Evolutionary conservation across 345 rosid species (phyloP).

Genomic region (Heritiera fomes): DNA sequence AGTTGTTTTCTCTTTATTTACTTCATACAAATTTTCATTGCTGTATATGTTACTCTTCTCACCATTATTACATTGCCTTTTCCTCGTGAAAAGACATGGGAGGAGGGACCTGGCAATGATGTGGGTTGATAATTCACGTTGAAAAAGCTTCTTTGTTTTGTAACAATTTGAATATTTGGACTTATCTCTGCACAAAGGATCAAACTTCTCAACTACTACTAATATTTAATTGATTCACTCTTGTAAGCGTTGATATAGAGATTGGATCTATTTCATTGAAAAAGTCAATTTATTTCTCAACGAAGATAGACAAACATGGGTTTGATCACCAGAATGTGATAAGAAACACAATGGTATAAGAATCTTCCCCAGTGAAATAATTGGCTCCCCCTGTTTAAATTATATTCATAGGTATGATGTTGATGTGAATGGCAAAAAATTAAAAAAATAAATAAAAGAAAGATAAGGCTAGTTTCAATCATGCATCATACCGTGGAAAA

Average conservation of each 20-base stretch:
- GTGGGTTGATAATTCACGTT: slow-evolving; percentile 12
- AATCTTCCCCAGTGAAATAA: slow-evolving; percentile 26
- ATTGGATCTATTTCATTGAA: neutral
- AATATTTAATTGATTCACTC: slow-evolving; percentile 1
- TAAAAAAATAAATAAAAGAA: too few relatives aligned
- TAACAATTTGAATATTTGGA: neutral
- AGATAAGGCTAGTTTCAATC: slow-evolving; percentile 27
- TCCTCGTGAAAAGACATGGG: neutral
- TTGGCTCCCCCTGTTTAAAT: slow-evolving; percentile 23
- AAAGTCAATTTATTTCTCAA: slow-evolving; percentile 9
- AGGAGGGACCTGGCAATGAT: slow-evolving; percentile 15
- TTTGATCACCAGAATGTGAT: neutral
- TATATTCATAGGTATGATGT: neutral
- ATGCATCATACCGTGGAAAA: slow-evolving; percentile 25
- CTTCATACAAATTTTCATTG: neutral
- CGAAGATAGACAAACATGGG: neutral
- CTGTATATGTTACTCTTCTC: neutral
- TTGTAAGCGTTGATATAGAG: neutral
- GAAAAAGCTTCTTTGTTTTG: neutral
- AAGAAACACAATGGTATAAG: neutral
- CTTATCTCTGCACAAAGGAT: slow-evolving; percentile 4
- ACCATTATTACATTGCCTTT: neutral
- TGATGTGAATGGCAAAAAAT: neutral
- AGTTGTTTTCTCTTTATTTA: neutral
- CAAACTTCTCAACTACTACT: slow-evolving; percentile 26